Evolutionary conservation across 2,329 filamentous ascomycete genomes (phyloP), one percentile per base, ranked within the genome.

Genomic region (Nannizziopsis barbatae): DNA sequence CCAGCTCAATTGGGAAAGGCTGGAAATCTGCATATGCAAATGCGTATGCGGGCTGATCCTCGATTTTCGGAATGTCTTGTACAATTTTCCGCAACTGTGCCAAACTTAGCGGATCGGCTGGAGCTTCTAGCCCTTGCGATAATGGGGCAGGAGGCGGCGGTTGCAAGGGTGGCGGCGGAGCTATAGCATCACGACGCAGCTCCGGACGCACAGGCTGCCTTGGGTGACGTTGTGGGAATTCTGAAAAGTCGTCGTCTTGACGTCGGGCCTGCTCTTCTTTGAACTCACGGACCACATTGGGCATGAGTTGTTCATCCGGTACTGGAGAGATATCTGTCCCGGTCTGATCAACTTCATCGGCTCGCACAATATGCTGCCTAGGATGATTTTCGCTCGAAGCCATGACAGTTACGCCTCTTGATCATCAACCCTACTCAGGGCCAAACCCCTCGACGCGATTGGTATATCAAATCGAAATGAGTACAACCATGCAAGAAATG

Each of bases 1-100:
- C 87, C 42, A 98, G 75, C 71, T 98, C 92, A 54, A 92, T 86
- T 14, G 85, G 80, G 57, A 94, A 83, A 0, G 79, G 71, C 17
- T 82, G 81, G 49, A 77, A 76, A 64, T 90, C 84, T 20, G 76
- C 71, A 68, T 90, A 90, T 54, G 77, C 78, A 63, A 95, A 98
- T 52, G 92, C 88, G 71, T 98, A 98, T 9, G 80, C 79, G 38
- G 76, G 72, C 42, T 83, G 77, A 43, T 83, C 77, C 55, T 88
- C 84, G 45, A 74, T 62, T 54, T 77, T 79, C 12, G 83, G 83
- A 56, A 86, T 80, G 51, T 89, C 84, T 53, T 80, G 77, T 14
- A 89, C 82, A 47, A 89, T 76, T 55, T 78, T 79, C 54, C 79
- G 77, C 43, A 90, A 72, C 65, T 90, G 84, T 52, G 80, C 75